phyloP scores from a whole-genome alignment of 225 moss, liverwort and hornwort species.

The Polytrichum formosum region DNA sequence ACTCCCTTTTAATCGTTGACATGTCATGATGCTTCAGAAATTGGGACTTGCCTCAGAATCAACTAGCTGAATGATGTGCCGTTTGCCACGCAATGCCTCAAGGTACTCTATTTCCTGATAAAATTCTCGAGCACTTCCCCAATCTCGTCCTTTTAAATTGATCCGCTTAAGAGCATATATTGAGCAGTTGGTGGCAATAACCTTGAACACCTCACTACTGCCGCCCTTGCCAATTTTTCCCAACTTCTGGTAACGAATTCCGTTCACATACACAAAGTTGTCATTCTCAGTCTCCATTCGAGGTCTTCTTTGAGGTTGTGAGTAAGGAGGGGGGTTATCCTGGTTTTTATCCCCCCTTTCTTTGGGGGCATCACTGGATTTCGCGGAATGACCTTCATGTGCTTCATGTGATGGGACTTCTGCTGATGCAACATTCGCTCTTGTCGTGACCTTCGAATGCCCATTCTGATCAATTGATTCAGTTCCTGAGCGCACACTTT shows the following conservation, averaged over 20 bases:
- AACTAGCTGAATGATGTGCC: conserved; percentile 83
- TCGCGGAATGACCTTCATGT: conserved; percentile 29
- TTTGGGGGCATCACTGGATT: conserved; percentile 29
- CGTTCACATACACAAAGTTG: conserved; percentile 74
- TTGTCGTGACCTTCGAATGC: conserved; percentile 19
- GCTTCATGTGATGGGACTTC: conserved; percentile 30
- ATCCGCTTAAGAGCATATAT: conserved; percentile 92
- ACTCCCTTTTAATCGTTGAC: not conserved
- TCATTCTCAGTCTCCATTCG: conserved; percentile 56
- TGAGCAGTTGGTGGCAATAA: conserved; percentile 80
- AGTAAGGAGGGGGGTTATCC: conserved; percentile 20
- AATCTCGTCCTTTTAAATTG: conserved; percentile 80
- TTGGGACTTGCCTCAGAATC: conserved; percentile 63
- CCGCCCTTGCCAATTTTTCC: conserved; percentile 93
- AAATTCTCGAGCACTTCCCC: conserved; percentile 69
- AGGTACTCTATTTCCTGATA: conserved; percentile 96
- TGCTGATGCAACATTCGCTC: conserved; percentile 15
- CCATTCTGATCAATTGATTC: conserved; percentile 26
- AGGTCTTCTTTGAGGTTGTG: conserved; percentile 35
- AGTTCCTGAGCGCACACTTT: conserved; percentile 22
- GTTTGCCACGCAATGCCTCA: conserved; percentile 75
- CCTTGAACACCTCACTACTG: conserved; percentile 98
- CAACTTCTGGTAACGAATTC: conserved; percentile 80
- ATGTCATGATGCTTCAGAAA: not conserved
- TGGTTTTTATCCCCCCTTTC: conserved; percentile 34